These are phyloP conservation scores for Mycena albidolilacea DNA, from an alignment of 768 basidiomycete species.

Conservation along the genomic window DNA sequence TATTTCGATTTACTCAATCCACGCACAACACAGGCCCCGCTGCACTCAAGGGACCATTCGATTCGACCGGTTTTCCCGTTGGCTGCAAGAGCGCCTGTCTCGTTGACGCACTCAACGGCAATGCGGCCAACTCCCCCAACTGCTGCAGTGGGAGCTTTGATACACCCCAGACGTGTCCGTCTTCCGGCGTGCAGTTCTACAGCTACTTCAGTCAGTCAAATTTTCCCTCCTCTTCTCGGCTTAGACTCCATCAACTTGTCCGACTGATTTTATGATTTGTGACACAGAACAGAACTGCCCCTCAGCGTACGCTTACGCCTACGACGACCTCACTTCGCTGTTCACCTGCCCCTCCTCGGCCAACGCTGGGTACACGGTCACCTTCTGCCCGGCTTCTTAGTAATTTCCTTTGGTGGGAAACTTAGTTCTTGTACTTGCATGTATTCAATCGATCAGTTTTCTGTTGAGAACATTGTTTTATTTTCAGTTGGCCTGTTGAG, in stretches of 20 bases:
- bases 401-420: no score
- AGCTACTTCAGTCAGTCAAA: slow-evolving; percentile 22
- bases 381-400: slow-evolving; percentile 41
- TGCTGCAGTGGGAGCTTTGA: neutral
- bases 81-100: slow-evolving; percentile 26
- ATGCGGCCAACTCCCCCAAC: slow-evolving; percentile 10
- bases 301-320: slow-evolving; percentile 50
- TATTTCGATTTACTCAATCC: neutral
- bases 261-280: neutral
- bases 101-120: slow-evolving; percentile 16
- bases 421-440: no score
- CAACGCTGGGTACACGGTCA: slow-evolving; percentile 46
- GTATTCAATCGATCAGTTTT: no score
- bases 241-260: slow-evolving; percentile 14
- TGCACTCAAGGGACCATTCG: slow-evolving; percentile 24
- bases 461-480: no score
- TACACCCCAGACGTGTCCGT: slow-evolving; percentile 13
- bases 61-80: slow-evolving; percentile 20
- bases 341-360: slow-evolving; percentile 42
- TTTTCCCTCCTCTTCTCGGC: neutral
- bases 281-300: slow-evolving; percentile 40
- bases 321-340: slow-evolving; percentile 42
- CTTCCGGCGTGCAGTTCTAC: slow-evolving; percentile 11
- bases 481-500: no score
- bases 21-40: slow-evolving; percentile 15